Base-by-base conservation (phyloP, 2,329 filamentous ascomycete species). In the Microdochium paspali region DNA sequence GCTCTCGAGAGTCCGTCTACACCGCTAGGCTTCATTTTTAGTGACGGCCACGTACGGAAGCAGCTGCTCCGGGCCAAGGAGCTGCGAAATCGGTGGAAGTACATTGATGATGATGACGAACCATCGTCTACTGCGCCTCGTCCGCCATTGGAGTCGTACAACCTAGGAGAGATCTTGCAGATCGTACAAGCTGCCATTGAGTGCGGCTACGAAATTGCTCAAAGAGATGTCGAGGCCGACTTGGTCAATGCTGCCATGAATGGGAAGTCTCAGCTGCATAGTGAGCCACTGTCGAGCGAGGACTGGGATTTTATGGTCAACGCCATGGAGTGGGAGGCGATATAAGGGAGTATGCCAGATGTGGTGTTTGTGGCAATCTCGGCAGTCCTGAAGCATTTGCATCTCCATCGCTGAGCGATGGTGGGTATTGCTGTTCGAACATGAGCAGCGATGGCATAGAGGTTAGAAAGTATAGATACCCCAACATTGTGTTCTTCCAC, bases 51-150 rank as follows among this genome's bases (percentile, higher is more conserved):
- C 2, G 78, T 82, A 4, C 69, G 73, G 10, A 65, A 68, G n/a
- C 77, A 83, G 46, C 68, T 89, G 3, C 71, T 72, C 46, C 68
- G 77, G 47, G 84, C 84, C 1, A 88, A 88, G 59, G 82, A 85
- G 53, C 71, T 86, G 48, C 70, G 84, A 1, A 88, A 88, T 54
- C 70, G 79, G 10, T 88, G 84, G 84, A 88, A 88, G 64, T 77
- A 82, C 47, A 81, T 77, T 0, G 78, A 81, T 31, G 71, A 77
- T 40, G 47, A 44, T 2, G 47, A 53, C n/a, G 28, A 6, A 13
- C 24, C n/a, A n/a, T 45, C 5, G 44, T 48, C 28, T 21, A 43
- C 12, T 30, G 43, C 49, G 15, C 46, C 43, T 43, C 61, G 58
- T 21, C 58, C 63, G 13, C 69, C 71, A 21, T 65, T 87, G 2